Evolutionary conservation across 352 stramenopile species (phyloP).

Genomic region (Phytophthora rubi): DNA sequence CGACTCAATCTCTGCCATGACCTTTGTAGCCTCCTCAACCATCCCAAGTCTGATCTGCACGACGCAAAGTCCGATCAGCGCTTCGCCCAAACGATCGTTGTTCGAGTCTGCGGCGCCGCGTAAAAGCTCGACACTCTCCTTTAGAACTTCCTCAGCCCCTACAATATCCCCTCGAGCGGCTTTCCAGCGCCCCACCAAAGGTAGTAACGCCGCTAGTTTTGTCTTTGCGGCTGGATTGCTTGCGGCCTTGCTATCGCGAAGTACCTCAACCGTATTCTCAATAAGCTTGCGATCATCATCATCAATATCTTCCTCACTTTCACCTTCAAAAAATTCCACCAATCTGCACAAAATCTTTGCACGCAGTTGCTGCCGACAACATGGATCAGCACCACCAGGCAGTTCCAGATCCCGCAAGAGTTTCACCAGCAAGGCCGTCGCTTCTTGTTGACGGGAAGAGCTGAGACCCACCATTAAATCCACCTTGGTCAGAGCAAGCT

Average conservation of each 20-base stretch:
- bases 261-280: slow-evolving; percentile 32
- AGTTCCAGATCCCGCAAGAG: slow-evolving; percentile 32
- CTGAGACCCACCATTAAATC: slow-evolving; percentile 34
- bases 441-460: slow-evolving; percentile 11
- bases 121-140: slow-evolving; percentile 40
- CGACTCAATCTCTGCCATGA: slow-evolving; percentile 55
- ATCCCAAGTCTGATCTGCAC: slow-evolving; percentile 57
- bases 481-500: slow-evolving; percentile 50
- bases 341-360: slow-evolving; percentile 27
- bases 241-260: slow-evolving; percentile 27
- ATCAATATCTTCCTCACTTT: slow-evolving; percentile 30
- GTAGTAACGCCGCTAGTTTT: slow-evolving; percentile 31
- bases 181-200: slow-evolving; percentile 40
- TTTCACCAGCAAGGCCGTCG: slow-evolving; percentile 40
- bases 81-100: slow-evolving; percentile 45
- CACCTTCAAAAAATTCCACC: slow-evolving; percentile 32
- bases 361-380: slow-evolving; percentile 32
- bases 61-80: slow-evolving; percentile 64
- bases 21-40: slow-evolving; percentile 30
- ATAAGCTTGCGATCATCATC: slow-evolving; percentile 39
- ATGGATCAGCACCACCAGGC: slow-evolving; percentile 31
- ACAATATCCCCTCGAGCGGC: slow-evolving; percentile 36
- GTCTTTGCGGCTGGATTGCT: slow-evolving; percentile 4
- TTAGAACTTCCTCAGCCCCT: slow-evolving; percentile 39
- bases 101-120: slow-evolving; percentile 14